Conservation (phyloP, 768 basidiomycete species). For the Tricholoma sp. region DNA sequence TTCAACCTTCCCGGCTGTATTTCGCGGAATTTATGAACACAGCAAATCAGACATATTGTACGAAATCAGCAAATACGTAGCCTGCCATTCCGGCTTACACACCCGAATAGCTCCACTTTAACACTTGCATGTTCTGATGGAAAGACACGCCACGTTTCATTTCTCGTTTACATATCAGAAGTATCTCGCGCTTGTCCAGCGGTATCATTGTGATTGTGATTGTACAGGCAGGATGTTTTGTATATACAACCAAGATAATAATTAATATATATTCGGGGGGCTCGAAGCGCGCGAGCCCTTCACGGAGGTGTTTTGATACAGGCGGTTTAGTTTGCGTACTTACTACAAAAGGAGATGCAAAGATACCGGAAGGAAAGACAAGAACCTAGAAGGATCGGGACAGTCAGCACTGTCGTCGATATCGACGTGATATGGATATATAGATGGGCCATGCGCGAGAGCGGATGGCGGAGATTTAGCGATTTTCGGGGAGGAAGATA, state of each 20-base stretch:
- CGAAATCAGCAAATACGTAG: no score
- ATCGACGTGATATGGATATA: not conserved
- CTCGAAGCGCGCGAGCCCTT: slow-evolving; percentile 37
- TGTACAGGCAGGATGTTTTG: not conserved
- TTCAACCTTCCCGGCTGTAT: no score
- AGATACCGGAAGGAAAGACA: not conserved
- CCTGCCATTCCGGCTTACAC: no score
- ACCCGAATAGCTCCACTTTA: no score
- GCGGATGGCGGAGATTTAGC: not conserved
- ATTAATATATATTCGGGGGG: slow-evolving; percentile 22
- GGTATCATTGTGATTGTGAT: no score
- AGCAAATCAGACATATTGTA: no score
- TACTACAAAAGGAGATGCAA: slow-evolving; percentile 6
- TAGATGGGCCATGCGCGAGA: not conserved
- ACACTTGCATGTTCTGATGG: no score
- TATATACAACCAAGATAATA: not conserved
- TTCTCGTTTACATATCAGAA: no score
- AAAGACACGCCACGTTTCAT: no score
- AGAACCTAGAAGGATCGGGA: not conserved
- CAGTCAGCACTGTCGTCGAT: not conserved
- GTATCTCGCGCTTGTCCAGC: no score
- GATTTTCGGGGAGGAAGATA: not conserved
- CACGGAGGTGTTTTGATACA: slow-evolving; percentile 18
- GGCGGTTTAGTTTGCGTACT: not conserved
- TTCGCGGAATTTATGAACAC: no score